Evolutionary conservation across 2,329 filamentous ascomycete species (phyloP).

Genomic region (Parascedosporium putredinis): DNA sequence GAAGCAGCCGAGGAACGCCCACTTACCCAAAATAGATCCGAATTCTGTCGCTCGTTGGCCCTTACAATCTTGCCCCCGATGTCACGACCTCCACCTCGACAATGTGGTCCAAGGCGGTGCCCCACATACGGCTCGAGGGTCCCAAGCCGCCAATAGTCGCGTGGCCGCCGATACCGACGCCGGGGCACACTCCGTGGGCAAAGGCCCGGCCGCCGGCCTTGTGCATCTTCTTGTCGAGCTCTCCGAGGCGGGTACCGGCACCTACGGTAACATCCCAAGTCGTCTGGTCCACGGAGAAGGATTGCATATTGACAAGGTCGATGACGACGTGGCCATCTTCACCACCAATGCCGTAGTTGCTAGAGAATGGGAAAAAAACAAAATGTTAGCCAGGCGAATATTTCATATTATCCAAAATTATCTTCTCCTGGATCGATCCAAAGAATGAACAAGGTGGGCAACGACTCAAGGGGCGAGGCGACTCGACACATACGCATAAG

Average conservation of each 20-base stretch:
- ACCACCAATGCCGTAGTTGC: slow-evolving; percentile 36
- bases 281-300: slow-evolving; percentile 39
- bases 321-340: slow-evolving; percentile 40
- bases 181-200: slow-evolving; percentile 48
- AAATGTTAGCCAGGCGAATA: too few relatives aligned
- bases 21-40: slow-evolving; percentile 39
- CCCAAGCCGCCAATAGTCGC: slow-evolving; percentile 49
- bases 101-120: slow-evolving; percentile 43
- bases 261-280: slow-evolving; percentile 47
- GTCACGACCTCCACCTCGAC: slow-evolving; percentile 46
- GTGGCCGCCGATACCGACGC: slow-evolving; percentile 48
- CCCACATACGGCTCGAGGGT: slow-evolving; percentile 50
- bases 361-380: slow-evolving; percentile 10
- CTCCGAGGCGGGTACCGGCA: slow-evolving; percentile 39
- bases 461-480: not conserved
- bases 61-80: slow-evolving; percentile 40
- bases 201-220: slow-evolving; percentile 44
- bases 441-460: not conserved
- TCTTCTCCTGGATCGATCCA: not conserved
- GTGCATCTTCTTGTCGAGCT: slow-evolving; percentile 40
- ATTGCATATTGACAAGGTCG: slow-evolving; percentile 41
- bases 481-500: slow-evolving; percentile 38
- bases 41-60: slow-evolving; percentile 35
- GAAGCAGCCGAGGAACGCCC: not conserved
- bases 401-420: too few relatives aligned